Percentiles rank a stretch among this genome's conserved stretches.
Conservation (phyloP, 441 rosid genomes). For the Sinapis alba region DNA sequence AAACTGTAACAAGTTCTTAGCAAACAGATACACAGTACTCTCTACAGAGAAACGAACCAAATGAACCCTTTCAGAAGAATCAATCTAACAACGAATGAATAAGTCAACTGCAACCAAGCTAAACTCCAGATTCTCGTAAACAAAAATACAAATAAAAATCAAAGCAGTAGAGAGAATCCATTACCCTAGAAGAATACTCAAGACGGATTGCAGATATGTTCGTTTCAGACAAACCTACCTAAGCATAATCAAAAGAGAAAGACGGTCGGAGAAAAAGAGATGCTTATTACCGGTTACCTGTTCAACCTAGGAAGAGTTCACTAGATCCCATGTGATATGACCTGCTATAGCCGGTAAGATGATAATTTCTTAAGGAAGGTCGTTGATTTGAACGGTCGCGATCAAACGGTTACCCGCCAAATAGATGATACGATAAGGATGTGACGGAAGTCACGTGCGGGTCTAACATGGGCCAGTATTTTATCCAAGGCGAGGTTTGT, state of each 20-base stretch:
- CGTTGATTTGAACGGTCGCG: conserved; percentile 45
- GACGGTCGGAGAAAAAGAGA: conserved; percentile 14
- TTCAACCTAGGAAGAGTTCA: conserved; percentile 17
- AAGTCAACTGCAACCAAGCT: neutral
- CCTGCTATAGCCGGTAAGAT: conserved; percentile 54
- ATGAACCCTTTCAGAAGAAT: neutral
- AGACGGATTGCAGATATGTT: conserved; percentile 24
- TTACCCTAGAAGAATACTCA: conserved; percentile 30
- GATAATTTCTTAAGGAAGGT: conserved; percentile 13
- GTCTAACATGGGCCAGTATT: neutral
- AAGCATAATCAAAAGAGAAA: conserved; percentile 14
- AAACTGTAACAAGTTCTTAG: neutral
- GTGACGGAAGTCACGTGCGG: conserved; percentile 25
- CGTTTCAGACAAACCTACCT: conserved; percentile 28
- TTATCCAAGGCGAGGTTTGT: neutral
- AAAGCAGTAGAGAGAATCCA: neutral
- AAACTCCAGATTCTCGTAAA: neutral
- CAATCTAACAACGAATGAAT: neutral
- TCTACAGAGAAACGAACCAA: neutral
- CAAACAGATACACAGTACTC: neutral
- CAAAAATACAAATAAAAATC: too few species aligned
- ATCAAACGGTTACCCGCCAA: conserved; percentile 56
- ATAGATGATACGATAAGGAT: conserved; percentile 31
- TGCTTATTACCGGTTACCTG: conserved; percentile 51
- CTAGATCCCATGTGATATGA: conserved; percentile 35